phyloP scores from a whole-genome alignment of 2,329 filamentous ascomycete genomes.

The Truncatella angustata region DNA sequence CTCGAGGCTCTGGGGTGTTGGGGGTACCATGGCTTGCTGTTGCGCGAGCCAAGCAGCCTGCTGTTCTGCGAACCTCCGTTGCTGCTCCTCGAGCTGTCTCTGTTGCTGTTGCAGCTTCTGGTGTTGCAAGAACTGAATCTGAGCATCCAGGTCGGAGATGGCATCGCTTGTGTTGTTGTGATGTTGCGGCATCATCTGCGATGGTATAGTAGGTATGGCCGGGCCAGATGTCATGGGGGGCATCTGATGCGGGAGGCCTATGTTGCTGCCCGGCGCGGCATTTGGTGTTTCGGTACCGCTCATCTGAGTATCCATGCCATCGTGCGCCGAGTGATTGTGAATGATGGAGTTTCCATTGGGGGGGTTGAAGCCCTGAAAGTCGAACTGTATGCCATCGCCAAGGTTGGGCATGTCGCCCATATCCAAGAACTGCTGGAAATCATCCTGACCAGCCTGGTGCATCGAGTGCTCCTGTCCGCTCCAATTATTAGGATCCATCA shows the following conservation, averaged over 20 bases:
- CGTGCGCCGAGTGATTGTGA: slow-evolving; percentile 32
- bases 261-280: slow-evolving; percentile 33
- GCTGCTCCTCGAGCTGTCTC: slow-evolving; percentile 57
- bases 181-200: slow-evolving; percentile 44
- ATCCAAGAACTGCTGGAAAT: slow-evolving; percentile 64
- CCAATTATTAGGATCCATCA: slow-evolving; percentile 56
- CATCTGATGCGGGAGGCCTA: slow-evolving; percentile 43
- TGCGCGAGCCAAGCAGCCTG: slow-evolving; percentile 51
- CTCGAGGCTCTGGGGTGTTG: slow-evolving; percentile 79
- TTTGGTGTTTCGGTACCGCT: slow-evolving; percentile 40
- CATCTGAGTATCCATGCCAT: slow-evolving; percentile 50
- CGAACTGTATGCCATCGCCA: slow-evolving; percentile 55
- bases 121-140: slow-evolving; percentile 65
- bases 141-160: slow-evolving; percentile 60
- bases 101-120: slow-evolving; percentile 62
- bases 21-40: slow-evolving; percentile 63
- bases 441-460: slow-evolving; percentile 52
- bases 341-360: slow-evolving; percentile 37
- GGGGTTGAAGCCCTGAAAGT: slow-evolving; percentile 55
- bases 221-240: slow-evolving; percentile 46
- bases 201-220: slow-evolving; percentile 44
- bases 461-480: slow-evolving; percentile 55
- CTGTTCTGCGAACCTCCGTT: slow-evolving; percentile 38
- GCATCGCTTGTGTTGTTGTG: slow-evolving; percentile 44
- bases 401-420: slow-evolving; percentile 56